Base-by-base conservation (phyloP, 1,139 yeast species). In the Arxiozyma slooffiae region DNA sequence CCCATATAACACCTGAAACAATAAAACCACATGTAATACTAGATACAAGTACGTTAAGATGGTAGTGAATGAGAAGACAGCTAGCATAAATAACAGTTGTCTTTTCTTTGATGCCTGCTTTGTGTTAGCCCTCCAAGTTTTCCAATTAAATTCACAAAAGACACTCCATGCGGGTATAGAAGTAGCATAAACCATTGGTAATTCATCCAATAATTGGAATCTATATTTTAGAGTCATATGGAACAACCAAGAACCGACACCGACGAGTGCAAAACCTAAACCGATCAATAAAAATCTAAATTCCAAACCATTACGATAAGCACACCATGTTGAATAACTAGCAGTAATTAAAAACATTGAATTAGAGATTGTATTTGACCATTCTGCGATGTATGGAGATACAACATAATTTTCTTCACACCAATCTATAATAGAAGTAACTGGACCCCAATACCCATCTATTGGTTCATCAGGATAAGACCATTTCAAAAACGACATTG, bases 131-230 rank as follows among this genome's bases (percentile, higher is more conserved):
- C 50, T 44, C 41, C 38, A 48, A 16, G 46, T 48, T 9, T 42
- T 47, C 53, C 54, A 51, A 38, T 53, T 46, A 37, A 51, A 50
- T 48, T 56, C 59, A 50, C 90, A 80, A 62, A 84, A 85, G 1
- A 89, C 81, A 51, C 88, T 82, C 88, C 97, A 94, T 57, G 87
- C 83, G 0, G 97, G 97, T 30, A 92, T 82, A 59, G 96, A 89
- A 1, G 97, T 92, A 38, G 96, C 97, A 69, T 92, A 92, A 55
- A 92, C 87, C 98, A 92, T 92, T 42, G 98, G 98, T 62, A 92
- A 75, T 68, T 92, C 98, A 70, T 92, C 98, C 67, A 92, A 74
- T 54, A 92, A 69, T 70, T 92, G 98, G 71, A 78, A 92, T 66
- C 85, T 89, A 67, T 89, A 90, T 56, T 79, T 75, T 59, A 92